These are phyloP conservation scores for Fabrea salina DNA, from an alignment of 169 alveolate genomes.

Conservation along the genomic window DNA sequence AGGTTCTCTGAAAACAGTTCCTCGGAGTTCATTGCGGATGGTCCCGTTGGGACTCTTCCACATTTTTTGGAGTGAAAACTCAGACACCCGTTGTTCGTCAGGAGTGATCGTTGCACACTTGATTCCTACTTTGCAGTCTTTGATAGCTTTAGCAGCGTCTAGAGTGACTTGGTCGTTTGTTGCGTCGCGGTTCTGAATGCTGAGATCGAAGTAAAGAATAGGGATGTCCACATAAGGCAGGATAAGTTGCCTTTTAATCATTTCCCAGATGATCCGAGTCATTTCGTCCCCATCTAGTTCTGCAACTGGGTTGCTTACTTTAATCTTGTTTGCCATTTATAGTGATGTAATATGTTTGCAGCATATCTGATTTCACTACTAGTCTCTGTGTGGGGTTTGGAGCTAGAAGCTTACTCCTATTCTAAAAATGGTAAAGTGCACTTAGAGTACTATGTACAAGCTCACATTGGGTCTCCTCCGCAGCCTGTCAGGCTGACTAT, in stretches of 20 bases:
- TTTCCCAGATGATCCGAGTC: constrained; percentile 92
- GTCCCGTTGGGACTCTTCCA: constrained; percentile 97
- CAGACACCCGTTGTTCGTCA: constrained; percentile 94
- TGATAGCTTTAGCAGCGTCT: constrained; percentile 93
- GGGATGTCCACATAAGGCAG: constrained; percentile 90
- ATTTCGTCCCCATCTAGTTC: constrained; percentile 96
- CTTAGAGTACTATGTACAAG: no score
- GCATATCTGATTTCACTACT: no score
- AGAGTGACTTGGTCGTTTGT: constrained; percentile 94
- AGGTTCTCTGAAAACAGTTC: constrained; percentile 96
- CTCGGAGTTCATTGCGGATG: constrained; percentile 91
- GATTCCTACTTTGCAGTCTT: constrained; percentile 88
- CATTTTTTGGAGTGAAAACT: constrained; percentile 91
- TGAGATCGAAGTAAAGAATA: constrained; percentile 88
- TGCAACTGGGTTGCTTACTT: constrained; percentile 88
- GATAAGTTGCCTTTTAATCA: constrained; percentile 89
- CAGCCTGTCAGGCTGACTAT: no score
- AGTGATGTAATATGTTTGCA: constrained; percentile 48
- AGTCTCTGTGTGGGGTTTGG: no score
- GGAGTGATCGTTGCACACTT: constrained; percentile 97
- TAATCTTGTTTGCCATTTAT: constrained; percentile 49
- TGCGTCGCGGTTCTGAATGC: constrained; percentile 87
- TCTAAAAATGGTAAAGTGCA: no score
- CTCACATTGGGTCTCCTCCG: no score
- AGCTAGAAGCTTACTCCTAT: no score